Conservation (phyloP, 2,329 filamentous ascomycete species). For the Xylaria sp. region DNA sequence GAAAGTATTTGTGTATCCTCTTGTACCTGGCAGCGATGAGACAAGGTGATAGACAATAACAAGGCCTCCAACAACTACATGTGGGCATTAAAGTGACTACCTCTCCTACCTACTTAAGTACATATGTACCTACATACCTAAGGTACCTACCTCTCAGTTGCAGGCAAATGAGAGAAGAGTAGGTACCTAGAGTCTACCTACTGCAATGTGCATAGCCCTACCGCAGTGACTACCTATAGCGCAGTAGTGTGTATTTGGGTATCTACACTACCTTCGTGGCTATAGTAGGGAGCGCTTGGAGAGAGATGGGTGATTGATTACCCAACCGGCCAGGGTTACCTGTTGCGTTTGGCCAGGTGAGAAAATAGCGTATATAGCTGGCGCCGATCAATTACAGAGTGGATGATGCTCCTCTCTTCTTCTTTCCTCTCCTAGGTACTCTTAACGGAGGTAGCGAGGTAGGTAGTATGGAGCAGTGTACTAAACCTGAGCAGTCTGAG, state of each 20-base stretch:
- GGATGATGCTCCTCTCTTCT: conserved; percentile 1
- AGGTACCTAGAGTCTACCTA: not conserved
- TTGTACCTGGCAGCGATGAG: conserved; percentile 2
- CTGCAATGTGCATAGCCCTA: no score
- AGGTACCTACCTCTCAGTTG: not conserved
- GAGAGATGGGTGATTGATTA: conserved; percentile 1
- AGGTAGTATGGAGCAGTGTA: no score
- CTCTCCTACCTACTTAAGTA: not conserved
- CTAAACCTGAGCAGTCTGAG: no score
- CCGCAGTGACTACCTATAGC: no score
- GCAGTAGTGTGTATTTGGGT: no score
- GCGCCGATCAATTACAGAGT: conserved; percentile 22
- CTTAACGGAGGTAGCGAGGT: no score
- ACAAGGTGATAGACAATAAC: not conserved
- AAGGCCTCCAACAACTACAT: not conserved
- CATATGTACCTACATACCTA: no score
- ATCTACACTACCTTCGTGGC: not conserved
- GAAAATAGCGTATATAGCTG: conserved; percentile 26
- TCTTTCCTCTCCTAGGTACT: not conserved
- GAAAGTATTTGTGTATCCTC: not conserved
- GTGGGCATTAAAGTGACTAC: not conserved
- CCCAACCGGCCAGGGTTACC: conserved; percentile 9
- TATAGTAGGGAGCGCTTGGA: not conserved
- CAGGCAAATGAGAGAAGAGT: no score
- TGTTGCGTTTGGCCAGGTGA: conserved; percentile 17